Evolutionary conservation across 768 basidiomycete genomes (phyloP).

Genomic region (Cystobasidium tubakii): DNA sequence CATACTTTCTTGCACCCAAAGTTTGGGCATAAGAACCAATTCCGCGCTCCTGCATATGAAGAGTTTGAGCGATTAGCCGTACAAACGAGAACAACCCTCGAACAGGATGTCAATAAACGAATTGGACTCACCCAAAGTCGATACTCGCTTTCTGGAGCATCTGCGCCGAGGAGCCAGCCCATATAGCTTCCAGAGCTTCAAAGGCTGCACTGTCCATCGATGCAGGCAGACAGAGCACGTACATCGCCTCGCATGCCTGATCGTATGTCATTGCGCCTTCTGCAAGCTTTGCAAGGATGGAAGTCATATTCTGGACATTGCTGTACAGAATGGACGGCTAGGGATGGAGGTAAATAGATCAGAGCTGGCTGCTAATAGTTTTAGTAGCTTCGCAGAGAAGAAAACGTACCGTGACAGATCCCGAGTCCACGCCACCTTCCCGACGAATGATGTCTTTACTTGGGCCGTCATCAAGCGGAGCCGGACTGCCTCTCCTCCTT

Average conservation of each 20-base stretch:
- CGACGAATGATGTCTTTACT: too few species aligned
- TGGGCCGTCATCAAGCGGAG: not conserved
- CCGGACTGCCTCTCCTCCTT: not conserved
- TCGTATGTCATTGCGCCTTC: slow-evolving; percentile 4
- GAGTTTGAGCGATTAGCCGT: too few species aligned
- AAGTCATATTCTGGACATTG: not conserved
- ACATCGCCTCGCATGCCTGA: slow-evolving; percentile 4
- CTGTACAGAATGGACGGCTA: not conserved
- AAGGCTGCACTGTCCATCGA: not conserved
- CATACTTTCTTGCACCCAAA: slow-evolving; percentile 6
- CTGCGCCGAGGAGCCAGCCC: not conserved
- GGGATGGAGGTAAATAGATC: not conserved
- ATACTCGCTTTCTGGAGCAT: not conserved
- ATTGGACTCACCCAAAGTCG: not conserved
- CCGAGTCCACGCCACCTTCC: not conserved
- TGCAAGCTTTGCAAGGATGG: not conserved
- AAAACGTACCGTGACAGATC: not conserved
- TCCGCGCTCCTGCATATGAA: not conserved
- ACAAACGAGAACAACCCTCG: too few species aligned
- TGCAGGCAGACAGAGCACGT: not conserved
- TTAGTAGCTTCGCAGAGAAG: not conserved
- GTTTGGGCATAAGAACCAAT: slow-evolving; percentile 7
- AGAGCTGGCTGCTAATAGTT: not conserved
- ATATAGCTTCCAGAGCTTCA: slow-evolving; percentile 2
- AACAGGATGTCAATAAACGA: too few species aligned